These are phyloP conservation scores for Raffaelea ambrosiae DNA, from an alignment of 2,329 filamentous ascomycete species.

Conservation along the genomic window DNA sequence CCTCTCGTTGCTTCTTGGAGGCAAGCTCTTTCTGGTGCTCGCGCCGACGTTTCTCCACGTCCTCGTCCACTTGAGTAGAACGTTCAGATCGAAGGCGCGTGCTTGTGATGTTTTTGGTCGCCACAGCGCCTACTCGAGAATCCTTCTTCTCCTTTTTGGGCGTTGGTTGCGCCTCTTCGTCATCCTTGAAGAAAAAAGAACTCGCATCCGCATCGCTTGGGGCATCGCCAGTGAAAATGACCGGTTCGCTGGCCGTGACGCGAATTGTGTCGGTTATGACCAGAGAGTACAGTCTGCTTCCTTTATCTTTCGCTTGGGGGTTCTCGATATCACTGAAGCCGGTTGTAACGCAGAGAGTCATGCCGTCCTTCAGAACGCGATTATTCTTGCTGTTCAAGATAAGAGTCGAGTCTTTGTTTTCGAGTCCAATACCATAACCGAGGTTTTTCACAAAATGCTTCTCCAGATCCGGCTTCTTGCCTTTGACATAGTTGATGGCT, in stretches of 20 bases:
- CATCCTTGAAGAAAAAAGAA: constrained; percentile 98
- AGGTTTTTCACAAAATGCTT: constrained; percentile 92
- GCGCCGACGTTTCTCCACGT: constrained; percentile 75
- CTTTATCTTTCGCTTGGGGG: constrained; percentile 78
- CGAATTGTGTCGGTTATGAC: constrained; percentile 90
- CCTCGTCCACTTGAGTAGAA: constrained; percentile 79
- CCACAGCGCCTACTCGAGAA: constrained; percentile 73
- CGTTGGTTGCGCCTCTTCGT: constrained; percentile 75
- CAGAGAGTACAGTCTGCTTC: constrained; percentile 80
- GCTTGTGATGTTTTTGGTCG: constrained; percentile 90
- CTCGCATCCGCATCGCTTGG: constrained; percentile 86
- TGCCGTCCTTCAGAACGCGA: constrained; percentile 81
- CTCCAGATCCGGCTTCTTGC: constrained; percentile 91
- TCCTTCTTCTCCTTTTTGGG: constrained; percentile 91
- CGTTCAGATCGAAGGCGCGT: constrained; percentile 87
- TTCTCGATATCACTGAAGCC: constrained; percentile 88
- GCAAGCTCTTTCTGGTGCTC: constrained; percentile 89
- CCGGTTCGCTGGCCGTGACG: constrained; percentile 67
- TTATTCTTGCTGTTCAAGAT: constrained; percentile 80
- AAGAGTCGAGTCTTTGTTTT: constrained; percentile 76
- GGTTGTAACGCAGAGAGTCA: constrained; percentile 88
- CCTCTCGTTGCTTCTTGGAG: constrained; percentile 81
- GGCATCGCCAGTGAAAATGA: constrained; percentile 90
- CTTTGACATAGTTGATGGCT: constrained; percentile 68
- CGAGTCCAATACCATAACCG: constrained; percentile 86